Evolutionary conservation across 163 green algal genomes (phyloP), one percentile per base, ranked within the genome.

Genomic region (Chlorella variabilis): DNA sequence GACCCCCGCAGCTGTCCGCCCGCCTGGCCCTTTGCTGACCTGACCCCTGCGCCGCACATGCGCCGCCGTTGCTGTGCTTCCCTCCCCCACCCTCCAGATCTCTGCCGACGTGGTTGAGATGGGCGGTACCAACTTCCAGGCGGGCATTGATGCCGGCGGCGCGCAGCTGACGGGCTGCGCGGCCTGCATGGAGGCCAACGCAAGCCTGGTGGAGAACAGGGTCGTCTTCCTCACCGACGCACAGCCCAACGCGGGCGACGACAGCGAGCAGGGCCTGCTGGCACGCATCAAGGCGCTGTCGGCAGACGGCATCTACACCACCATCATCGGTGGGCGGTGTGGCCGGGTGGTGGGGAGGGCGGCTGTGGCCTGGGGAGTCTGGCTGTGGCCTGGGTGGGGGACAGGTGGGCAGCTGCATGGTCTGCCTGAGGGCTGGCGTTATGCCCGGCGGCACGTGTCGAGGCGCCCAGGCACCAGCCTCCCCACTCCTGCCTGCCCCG

Each of bases 161-260:
- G 63, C 63, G 17, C 63, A 48, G 63, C 63, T 49, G 34, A 29
- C 34, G 34, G 33, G 34, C 7, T 71, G 63, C 63, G 3, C 9
- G 8, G 18, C 63, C 33, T 86, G 82, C 58, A 66, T 83, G 74
- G 23, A 29, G 18, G 48, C 82, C 31, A 63, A 54, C 34, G 61
- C 31, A 3, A 29, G 67, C 25, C 27, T 73, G 9, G 38, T 38
- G n/a, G 82, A 86, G 54, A 83, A 79, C 49, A 45, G 82, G 2
- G 75, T 86, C 62, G 23, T 86, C 25, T 51, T 86, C 58, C 61
- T 86, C 13, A 86, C 82, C 5, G 82, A 75, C 51, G 67, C 23
- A 25, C 29, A 81, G 41, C 29, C 48, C 23, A 77, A 42, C 21
- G 29, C 25, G 20, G 69, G 81, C 31, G 25, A 63, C 23, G 5